Evolutionary conservation across 495 filamentous ascomycete species (phyloP).

Genomic region (Neurospora sp.): DNA sequence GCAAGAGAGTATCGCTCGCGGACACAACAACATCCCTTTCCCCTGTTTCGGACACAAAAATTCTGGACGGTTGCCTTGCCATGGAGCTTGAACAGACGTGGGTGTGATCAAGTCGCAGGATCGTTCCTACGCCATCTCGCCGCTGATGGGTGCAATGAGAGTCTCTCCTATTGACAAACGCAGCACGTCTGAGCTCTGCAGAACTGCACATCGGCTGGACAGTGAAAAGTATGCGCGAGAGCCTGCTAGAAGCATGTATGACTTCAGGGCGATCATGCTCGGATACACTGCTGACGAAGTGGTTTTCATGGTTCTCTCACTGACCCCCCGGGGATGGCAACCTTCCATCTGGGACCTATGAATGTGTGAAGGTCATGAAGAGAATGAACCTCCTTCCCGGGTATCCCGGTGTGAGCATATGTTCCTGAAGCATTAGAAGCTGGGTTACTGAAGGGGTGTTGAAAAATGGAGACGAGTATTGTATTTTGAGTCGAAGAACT

Average conservation of each 20-base stretch:
- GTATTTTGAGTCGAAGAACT: background rate
- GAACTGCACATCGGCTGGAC: background rate
- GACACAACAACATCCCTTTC: conserved; percentile 32
- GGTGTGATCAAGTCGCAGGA: background rate
- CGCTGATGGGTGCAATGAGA: background rate
- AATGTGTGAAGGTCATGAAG: background rate
- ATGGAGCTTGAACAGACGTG: background rate
- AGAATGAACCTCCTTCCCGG: background rate
- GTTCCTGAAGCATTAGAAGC: background rate
- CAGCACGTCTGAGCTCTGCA: background rate
- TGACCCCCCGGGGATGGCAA: no score
- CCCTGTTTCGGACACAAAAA: background rate
- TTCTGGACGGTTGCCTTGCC: background rate
- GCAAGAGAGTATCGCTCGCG: conserved; percentile 3
- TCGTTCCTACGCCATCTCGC: background rate
- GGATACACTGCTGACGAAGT: background rate
- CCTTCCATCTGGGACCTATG: no score
- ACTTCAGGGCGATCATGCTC: background rate
- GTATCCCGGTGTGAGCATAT: background rate
- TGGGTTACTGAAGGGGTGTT: background rate
- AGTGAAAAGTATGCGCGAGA: background rate
- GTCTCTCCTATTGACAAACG: background rate
- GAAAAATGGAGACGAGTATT: background rate
- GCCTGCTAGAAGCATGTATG: background rate
- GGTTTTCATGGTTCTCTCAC: no score